Evolutionary conservation across 2,329 filamentous ascomycete species (phyloP).

Genomic region (Polytolypa hystricis): DNA sequence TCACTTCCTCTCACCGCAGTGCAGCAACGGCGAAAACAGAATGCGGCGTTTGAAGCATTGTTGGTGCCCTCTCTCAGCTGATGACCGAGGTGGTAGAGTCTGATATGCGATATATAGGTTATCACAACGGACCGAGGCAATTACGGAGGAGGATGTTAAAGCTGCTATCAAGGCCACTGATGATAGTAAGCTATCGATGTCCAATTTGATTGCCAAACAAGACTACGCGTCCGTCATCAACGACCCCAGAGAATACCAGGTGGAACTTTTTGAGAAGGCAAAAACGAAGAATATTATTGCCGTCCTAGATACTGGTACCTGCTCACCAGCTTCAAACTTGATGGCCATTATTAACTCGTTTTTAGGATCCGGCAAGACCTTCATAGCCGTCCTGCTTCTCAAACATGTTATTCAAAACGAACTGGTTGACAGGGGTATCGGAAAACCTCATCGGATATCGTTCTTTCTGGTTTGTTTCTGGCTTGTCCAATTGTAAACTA

Average conservation of each 20-base stretch:
- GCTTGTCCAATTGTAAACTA: neutral
- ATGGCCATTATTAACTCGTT: constrained; percentile 9
- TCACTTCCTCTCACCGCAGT: constrained; percentile 20
- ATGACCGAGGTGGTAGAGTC: neutral
- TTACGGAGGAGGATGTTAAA: constrained; percentile 31
- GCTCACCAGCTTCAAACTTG: neutral
- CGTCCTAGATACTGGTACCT: constrained; percentile 72
- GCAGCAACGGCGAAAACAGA: constrained; percentile 41
- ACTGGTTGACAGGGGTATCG: constrained; percentile 54
- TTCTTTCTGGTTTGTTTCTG: constrained; percentile 62
- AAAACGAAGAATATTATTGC: constrained; percentile 81
- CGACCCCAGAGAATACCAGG: constrained; percentile 78
- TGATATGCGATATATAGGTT: constrained; percentile 18
- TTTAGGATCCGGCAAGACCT: constrained; percentile 77
- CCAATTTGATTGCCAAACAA: constrained; percentile 43
- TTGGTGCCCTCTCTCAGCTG: constrained; percentile 16
- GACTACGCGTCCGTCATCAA: constrained; percentile 52
- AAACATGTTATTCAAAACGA: constrained; percentile 67
- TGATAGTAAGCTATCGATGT: constrained; percentile 43
- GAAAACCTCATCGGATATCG: constrained; percentile 52
- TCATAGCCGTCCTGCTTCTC: constrained; percentile 84
- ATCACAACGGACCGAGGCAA: constrained; percentile 31
- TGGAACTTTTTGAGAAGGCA: constrained; percentile 80
- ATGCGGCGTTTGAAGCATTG: constrained; percentile 40
- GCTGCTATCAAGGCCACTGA: constrained; percentile 21